Conservation (phyloP, 768 basidiomycete species). For the Clavulina sp. region DNA sequence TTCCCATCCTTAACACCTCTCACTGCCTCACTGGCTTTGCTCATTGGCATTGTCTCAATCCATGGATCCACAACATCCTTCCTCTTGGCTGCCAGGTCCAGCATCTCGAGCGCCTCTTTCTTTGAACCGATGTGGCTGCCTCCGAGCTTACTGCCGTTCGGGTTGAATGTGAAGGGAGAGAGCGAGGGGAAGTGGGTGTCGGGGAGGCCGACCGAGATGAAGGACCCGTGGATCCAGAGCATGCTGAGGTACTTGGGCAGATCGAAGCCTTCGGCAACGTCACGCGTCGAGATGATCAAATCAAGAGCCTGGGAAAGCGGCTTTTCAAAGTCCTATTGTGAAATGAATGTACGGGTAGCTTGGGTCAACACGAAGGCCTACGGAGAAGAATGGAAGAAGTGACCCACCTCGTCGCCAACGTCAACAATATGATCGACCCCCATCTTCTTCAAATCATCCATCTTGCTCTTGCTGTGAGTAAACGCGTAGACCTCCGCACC, state of each 20-base stretch:
- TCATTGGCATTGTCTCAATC: no score
- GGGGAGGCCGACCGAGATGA: slow-evolving; percentile 41
- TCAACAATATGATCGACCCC: slow-evolving; percentile 38
- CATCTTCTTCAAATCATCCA: slow-evolving; percentile 37
- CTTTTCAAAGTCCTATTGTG: slow-evolving; percentile 11
- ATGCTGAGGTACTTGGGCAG: slow-evolving; percentile 38
- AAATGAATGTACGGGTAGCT: not conserved
- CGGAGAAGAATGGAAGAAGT: not conserved
- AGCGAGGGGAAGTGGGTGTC: slow-evolving; percentile 29
- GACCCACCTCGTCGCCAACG: slow-evolving; percentile 21
- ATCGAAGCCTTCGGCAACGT: slow-evolving; percentile 24
- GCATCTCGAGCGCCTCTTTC: no score
- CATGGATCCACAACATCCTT: no score
- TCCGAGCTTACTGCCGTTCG: slow-evolving; percentile 12
- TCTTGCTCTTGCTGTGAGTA: slow-evolving; percentile 35
- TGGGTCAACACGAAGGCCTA: not conserved
- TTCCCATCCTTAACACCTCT: no score
- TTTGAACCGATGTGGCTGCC: no score
- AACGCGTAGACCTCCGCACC: slow-evolving; percentile 42
- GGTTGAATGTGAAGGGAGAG: slow-evolving; percentile 21
- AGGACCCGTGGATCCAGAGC: slow-evolving; percentile 34
- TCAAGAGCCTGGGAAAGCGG: slow-evolving; percentile 21
- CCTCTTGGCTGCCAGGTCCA: no score
- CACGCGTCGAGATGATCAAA: slow-evolving; percentile 25
- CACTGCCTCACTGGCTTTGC: no score